Evolutionary conservation across 192 early-diverging fungal species (phyloP).

Genomic region (Backusella psychrophila): DNA sequence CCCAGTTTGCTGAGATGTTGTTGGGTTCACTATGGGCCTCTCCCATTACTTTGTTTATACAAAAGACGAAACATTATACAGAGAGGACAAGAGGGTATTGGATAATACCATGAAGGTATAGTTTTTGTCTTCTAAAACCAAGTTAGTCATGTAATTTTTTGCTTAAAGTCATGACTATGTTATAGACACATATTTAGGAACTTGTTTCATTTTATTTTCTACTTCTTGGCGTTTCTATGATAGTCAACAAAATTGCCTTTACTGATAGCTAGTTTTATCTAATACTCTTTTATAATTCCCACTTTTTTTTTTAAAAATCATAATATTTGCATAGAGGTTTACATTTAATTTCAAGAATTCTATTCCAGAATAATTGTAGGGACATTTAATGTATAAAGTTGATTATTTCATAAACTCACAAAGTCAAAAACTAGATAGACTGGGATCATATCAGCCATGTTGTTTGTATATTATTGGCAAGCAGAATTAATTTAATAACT

Average conservation of each 20-base stretch:
- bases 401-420: too few relatives aligned
- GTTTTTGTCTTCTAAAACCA: neutral
- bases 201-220: neutral
- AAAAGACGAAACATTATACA: neutral
- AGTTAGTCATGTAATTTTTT: neutral
- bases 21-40: neutral
- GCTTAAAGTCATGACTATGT: neutral
- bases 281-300: neutral
- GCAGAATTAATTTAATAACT: neutral
- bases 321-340: neutral
- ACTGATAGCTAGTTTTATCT: neutral
- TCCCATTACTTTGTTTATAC: neutral
- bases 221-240: neutral
- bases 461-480: neutral
- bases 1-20: neutral
- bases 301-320: neutral
- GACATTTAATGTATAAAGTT: neutral
- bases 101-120: neutral
- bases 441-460: neutral
- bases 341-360: neutral
- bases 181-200: neutral
- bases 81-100: neutral
- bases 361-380: neutral
- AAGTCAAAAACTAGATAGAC: too few relatives aligned
- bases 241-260: neutral